Evolutionary conservation across 805 yeast species (phyloP).

Genomic region (Candida vaughaniae): DNA sequence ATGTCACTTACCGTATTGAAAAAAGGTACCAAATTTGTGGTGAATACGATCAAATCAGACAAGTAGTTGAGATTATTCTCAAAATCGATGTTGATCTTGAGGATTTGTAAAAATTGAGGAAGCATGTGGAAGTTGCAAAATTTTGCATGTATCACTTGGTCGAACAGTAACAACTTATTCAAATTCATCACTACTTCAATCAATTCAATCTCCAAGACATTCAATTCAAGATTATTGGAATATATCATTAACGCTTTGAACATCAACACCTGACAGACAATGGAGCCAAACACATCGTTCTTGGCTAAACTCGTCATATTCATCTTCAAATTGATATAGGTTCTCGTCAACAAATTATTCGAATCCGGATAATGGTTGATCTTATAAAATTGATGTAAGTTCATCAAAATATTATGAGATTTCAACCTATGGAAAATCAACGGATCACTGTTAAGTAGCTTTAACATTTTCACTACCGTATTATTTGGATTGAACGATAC

Average conservation of each 20-base stretch:
- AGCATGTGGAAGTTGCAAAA: conserved; percentile 31
- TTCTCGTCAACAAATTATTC: conserved; percentile 9
- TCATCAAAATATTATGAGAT: conserved; percentile 13
- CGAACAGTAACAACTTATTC: conserved; percentile 11
- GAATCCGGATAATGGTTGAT: conserved; percentile 15
- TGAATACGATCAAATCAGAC: conserved; percentile 42
- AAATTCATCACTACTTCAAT: conserved; percentile 17
- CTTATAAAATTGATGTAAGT: conserved; percentile 12
- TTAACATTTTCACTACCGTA: conserved; percentile 9
- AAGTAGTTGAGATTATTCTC: conserved; percentile 15
- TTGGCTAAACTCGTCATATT: conserved; percentile 11
- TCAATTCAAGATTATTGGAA: conserved; percentile 17
- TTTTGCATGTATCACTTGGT: conserved; percentile 19
- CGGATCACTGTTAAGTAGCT: conserved; percentile 15
- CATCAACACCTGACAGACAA: conserved; percentile 14
- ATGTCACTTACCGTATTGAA: conserved; percentile 11
- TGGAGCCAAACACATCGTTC: conserved; percentile 13
- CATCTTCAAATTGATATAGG: conserved; percentile 11
- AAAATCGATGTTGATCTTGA: conserved; percentile 26
- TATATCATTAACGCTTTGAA: conserved; percentile 23
- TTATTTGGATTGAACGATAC: conserved; percentile 5
- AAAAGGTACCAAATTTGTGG: conserved; percentile 55
- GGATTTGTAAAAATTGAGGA: conserved; percentile 30
- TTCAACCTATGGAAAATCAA: conserved; percentile 18
- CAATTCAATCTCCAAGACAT: conserved; percentile 17